phyloP scores from a whole-genome alignment of 768 basidiomycete genomes.

The Russula emetica region DNA sequence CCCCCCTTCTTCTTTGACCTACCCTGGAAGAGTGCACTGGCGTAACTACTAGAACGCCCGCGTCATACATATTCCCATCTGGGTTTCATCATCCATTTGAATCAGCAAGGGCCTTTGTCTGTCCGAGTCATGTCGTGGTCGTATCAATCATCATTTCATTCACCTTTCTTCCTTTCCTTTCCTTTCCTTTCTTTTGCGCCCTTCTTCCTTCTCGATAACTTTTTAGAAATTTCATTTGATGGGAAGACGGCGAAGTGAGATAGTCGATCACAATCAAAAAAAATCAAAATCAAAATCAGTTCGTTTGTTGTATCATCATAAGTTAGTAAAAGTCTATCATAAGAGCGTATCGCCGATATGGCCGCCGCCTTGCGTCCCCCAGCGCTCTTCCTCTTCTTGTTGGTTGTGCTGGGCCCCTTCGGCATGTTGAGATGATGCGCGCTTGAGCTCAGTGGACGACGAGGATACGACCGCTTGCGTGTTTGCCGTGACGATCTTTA shows the following conservation, averaged over 20 bases:
- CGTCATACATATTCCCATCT: background rate
- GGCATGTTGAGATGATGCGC: background rate
- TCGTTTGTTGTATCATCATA: background rate
- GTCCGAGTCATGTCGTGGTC: no score
- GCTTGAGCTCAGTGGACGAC: background rate
- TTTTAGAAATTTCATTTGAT: constrained; percentile 12
- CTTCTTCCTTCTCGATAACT: constrained; percentile 1
- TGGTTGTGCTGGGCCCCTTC: background rate
- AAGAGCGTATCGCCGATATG: constrained; percentile 10
- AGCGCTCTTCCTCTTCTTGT: background rate
- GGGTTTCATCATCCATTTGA: background rate
- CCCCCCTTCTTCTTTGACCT: background rate
- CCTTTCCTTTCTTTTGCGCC: background rate
- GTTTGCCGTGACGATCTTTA: background rate
- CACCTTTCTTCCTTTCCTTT: background rate
- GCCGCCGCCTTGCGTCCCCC: background rate
- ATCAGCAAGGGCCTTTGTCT: no score
- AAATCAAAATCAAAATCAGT: constrained; percentile 1
- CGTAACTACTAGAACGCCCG: background rate
- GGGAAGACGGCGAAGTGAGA: background rate
- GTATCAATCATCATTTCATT: background rate
- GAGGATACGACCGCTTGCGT: background rate
- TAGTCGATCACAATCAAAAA: constrained; percentile 13
- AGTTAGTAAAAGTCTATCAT: background rate
- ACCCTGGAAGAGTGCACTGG: background rate